Conservation (phyloP, 192 early-diverging fungal genomes). For the Dissophora globulifera region DNA sequence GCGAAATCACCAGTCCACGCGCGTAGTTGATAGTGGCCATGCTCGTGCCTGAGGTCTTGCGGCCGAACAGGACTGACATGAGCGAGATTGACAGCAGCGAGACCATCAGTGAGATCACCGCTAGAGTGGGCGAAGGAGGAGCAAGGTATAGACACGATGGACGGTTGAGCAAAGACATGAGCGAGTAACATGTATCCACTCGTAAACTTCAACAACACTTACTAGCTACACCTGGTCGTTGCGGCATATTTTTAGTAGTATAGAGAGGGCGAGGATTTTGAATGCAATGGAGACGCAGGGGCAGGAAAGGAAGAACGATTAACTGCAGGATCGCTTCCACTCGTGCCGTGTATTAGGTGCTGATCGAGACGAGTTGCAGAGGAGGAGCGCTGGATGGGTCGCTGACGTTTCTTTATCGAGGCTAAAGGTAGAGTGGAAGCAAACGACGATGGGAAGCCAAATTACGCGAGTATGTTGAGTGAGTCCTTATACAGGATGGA, state of each 20-base stretch:
- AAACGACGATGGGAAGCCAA: neutral
- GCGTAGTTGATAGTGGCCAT: conserved; percentile 48
- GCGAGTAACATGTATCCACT: no score
- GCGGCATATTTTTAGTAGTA: neutral
- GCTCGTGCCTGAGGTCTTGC: conserved; percentile 26
- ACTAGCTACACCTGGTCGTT: conserved; percentile 6
- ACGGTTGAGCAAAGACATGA: neutral
- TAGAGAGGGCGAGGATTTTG: neutral
- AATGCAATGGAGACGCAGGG: neutral
- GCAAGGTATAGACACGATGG: neutral
- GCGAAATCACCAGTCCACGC: conserved; percentile 44
- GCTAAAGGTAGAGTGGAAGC: no score
- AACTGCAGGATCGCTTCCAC: no score
- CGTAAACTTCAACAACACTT: neutral
- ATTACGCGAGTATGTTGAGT: neutral
- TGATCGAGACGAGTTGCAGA: no score
- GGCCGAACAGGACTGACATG: conserved; percentile 35
- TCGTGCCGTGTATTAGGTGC: no score
- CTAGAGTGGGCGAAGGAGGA: neutral
- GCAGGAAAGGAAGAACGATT: neutral
- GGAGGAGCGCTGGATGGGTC: no score
- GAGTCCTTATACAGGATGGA: neutral
- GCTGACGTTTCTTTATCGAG: no score
- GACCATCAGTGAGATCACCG: conserved; percentile 30
- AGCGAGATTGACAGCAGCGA: conserved; percentile 34